These are phyloP conservation scores for Rhypophila decipiens DNA, from an alignment of 495 filamentous ascomycete species.

Conservation along the genomic window DNA sequence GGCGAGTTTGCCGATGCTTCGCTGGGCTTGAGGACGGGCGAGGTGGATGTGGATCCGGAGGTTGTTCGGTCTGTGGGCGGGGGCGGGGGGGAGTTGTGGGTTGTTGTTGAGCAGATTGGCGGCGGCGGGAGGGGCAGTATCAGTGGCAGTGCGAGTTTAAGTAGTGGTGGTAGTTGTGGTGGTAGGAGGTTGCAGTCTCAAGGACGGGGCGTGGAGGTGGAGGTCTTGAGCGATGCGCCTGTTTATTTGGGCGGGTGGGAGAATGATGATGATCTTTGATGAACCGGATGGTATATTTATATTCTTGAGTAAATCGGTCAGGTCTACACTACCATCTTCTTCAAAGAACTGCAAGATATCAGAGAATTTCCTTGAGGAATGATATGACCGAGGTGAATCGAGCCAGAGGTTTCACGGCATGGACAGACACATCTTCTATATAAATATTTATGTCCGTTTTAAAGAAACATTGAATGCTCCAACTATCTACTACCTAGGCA, in stretches of 20 bases:
- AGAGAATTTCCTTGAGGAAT: too few relatives aligned
- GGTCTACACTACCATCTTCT: too few relatives aligned
- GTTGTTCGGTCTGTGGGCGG: conserved; percentile 34
- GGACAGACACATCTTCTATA: too few relatives aligned
- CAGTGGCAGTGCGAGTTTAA: neutral
- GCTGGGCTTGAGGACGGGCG: conserved; percentile 60
- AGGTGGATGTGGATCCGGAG: conserved; percentile 62
- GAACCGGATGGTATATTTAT: too few relatives aligned
- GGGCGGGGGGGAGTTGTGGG: conserved; percentile 67
- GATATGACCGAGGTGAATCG: too few relatives aligned
- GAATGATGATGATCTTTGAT: conserved; percentile 29
- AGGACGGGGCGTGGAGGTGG: conserved; percentile 58
- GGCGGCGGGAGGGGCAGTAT: conserved; percentile 8
- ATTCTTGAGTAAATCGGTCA: too few relatives aligned
- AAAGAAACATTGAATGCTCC: too few relatives aligned
- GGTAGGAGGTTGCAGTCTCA: conserved; percentile 26
- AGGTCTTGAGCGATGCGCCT: conserved; percentile 60
- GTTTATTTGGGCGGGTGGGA: conserved; percentile 56
- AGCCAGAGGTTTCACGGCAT: too few relatives aligned
- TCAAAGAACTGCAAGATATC: too few relatives aligned
- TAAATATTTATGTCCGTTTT: too few relatives aligned
- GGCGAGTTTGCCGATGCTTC: conserved; percentile 65
- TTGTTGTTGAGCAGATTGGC: conserved; percentile 73
- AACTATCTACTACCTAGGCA: too few relatives aligned
- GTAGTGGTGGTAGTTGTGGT: too few relatives aligned